These are phyloP conservation scores for Chamaecrista fasciculata DNA, from an alignment of 306 rosid genomes.

Conservation along the genomic window DNA sequence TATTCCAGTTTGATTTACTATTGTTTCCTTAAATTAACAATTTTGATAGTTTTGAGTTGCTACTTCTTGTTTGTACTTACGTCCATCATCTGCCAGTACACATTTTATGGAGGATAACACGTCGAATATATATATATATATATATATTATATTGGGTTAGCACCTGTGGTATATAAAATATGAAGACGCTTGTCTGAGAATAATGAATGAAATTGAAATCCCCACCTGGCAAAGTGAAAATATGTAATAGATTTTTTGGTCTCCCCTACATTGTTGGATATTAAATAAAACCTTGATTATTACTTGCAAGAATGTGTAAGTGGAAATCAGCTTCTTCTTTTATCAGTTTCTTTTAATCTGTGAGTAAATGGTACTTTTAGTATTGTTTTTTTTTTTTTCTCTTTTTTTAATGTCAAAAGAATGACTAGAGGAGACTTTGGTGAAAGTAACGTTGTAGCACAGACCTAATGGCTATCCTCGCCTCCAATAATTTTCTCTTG, in stretches of 20 bases:
- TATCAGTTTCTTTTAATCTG: too few species aligned
- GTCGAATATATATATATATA: too few species aligned
- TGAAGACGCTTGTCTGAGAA: not conserved
- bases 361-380: not conserved
- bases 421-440: not conserved
- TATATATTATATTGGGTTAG: too few species aligned
- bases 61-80: slow-evolving; percentile 9
- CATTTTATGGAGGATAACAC: not conserved
- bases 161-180: not conserved
- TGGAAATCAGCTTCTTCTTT: not conserved
- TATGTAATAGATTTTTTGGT: not conserved
- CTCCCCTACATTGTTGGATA: not conserved
- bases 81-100: not conserved
- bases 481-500: not conserved
- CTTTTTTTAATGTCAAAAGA: not conserved
- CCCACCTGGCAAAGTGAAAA: not conserved
- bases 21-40: slow-evolving; percentile 16
- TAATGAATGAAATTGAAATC: slow-evolving; percentile 9
- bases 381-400: too few species aligned
- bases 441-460: not conserved
- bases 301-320: not conserved
- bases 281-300: not conserved
- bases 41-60: not conserved
- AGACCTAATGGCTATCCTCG: not conserved
- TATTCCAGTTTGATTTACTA: slow-evolving; percentile 15